phyloP scores from a whole-genome alignment of 805 yeast genomes.

The Candida xyloterini region DNA sequence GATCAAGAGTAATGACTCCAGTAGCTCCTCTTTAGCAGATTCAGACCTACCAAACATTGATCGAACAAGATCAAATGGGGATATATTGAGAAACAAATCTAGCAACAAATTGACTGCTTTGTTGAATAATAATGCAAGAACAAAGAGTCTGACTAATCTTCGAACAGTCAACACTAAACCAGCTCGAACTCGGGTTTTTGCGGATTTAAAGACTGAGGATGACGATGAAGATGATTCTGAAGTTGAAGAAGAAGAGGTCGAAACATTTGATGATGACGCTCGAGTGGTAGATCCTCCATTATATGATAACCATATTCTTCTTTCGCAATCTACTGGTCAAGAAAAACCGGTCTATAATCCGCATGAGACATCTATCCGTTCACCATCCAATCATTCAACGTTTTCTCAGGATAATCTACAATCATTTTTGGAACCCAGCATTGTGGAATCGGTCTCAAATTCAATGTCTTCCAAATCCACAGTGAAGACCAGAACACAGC shows the following conservation, averaged over 20 bases:
- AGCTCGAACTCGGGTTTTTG: constrained; percentile 19
- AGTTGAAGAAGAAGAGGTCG: constrained; percentile 42
- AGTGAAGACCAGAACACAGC: constrained; percentile 74
- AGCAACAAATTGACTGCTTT: constrained; percentile 15
- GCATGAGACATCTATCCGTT: neutral
- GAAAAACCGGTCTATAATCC: constrained; percentile 33
- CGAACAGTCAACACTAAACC: constrained; percentile 21
- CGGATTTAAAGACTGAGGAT: constrained; percentile 24
- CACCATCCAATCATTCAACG: neutral
- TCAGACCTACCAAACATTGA: constrained; percentile 24
- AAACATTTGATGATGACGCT: constrained; percentile 38
- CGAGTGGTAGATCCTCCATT: constrained; percentile 22
- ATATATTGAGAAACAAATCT: constrained; percentile 21
- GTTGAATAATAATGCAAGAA: constrained; percentile 12
- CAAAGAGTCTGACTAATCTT: constrained; percentile 30
- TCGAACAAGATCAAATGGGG: constrained; percentile 29
- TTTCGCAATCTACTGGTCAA: constrained; percentile 54
- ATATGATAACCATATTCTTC: constrained; percentile 20
- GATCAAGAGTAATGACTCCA: constrained; percentile 30
- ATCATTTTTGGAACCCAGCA: constrained; percentile 2
- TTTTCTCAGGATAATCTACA: neutral
- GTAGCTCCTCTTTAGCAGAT: constrained; percentile 9
- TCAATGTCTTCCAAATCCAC: constrained; percentile 3
- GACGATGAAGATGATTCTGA: constrained; percentile 26
- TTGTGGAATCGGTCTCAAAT: constrained; percentile 4